Evolutionary conservation across 164 flowering plant species (phyloP), one percentile per base, ranked within the genome.

Genomic region (Warburgia ugandensis): DNA sequence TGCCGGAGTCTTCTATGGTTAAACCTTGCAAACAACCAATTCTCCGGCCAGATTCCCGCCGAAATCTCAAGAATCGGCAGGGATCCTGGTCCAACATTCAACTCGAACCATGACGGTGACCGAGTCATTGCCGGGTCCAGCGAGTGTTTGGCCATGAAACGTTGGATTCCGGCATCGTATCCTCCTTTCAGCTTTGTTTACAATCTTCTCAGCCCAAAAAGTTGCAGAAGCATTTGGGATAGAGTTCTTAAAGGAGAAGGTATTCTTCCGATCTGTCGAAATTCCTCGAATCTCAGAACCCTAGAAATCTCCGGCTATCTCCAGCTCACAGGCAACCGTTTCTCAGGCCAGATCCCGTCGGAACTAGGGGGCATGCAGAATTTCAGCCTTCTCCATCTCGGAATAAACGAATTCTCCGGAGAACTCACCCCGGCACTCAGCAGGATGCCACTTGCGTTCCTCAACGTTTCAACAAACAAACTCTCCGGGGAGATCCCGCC

Each of bases 161-260:
- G 97, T 52, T 90, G 97, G 97, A 73, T 90, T 40, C 96, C 96
- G 0, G 96, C 86, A 31, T 69, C 79, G 11, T 84, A 82, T 59
- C 92, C 94, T 12, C 97, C 97, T 10, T 90, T 86, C 66, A 84
- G 77, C 51, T 87, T 84, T 68, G 84, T 72, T 5, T 84, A 80
- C 45, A 66, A 60, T 4, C 64, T 83, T 9, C 81, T 86, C 5
- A 84, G 79, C 6, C 63, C 77, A 56, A 86, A 79, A 65, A 81
- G 59, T 19, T 90, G 95, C 46, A 55, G 94, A 62, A 65, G 55
- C 60, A 38, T 77, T 14, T 90, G 95, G 97, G 74, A 81, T 19
- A 48, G 39, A 37, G 10, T 90, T 32, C 78, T 84, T 8, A 79
- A 70, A 69, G 97, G 97, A 28, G 11, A 62, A 43, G 86, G 87